Percentiles rank a stretch among this genome's conserved stretches.
These are phyloP conservation scores for Avena eriantha DNA, from an alignment of 176 grass and related monocot genomes.

Conservation along the genomic window DNA sequence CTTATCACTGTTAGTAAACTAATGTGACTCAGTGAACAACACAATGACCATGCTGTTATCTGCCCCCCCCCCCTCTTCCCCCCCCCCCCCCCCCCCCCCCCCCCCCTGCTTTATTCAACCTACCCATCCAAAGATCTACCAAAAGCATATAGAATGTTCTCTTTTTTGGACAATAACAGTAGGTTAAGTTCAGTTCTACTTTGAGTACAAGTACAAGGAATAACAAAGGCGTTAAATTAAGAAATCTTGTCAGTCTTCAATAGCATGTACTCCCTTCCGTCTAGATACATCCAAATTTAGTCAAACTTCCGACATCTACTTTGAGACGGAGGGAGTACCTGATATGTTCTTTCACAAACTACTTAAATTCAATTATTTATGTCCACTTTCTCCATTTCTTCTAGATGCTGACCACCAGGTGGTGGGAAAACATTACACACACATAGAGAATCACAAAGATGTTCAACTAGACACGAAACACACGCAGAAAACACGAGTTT, in stretches of 20 bases:
- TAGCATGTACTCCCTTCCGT: not conserved
- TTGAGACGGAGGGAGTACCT: not conserved
- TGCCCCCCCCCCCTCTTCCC: too few relatives aligned
- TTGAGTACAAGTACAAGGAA: not conserved
- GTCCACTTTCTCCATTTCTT: not conserved
- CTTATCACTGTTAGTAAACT: not conserved
- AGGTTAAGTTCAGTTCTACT: not conserved
- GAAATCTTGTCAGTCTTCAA: not conserved
- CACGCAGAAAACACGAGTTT: not conserved
- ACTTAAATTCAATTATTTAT: not conserved
- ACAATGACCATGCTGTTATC: not conserved
- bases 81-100: too few relatives aligned
- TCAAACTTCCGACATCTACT: too few relatives aligned
- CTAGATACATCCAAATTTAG: too few relatives aligned
- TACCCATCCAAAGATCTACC: not conserved
- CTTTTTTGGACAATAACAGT: not conserved
- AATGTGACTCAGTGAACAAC: not conserved
- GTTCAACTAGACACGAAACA: not conserved
- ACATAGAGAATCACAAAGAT: slow-evolving; percentile 2
- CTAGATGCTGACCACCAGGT: not conserved
- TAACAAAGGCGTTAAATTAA: not conserved
- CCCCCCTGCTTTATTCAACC: not conserved
- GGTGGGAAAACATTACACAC: not conserved
- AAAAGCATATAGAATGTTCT: not conserved
- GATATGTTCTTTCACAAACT: not conserved